A percentile compares a stretch with the other conserved stretches of the same genome.
Conservation (phyloP, 257 asterid species). For the Capsicum baccatum region DNA sequence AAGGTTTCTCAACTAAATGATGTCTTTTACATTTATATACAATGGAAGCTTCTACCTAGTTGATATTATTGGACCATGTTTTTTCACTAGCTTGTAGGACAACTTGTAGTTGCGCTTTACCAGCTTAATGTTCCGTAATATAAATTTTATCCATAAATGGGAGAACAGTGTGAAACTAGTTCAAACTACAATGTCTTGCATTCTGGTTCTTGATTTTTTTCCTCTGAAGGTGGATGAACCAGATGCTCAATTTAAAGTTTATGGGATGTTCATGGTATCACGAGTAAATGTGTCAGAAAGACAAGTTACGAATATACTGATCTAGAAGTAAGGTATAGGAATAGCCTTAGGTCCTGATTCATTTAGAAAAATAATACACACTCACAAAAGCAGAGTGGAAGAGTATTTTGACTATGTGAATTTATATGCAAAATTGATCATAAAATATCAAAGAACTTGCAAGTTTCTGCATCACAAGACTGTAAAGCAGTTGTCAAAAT, state of each 20-base stretch:
- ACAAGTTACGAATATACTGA: neutral
- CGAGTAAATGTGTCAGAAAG: neutral
- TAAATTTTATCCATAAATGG: neutral
- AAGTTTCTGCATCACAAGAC: constrained; percentile 22
- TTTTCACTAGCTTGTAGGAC: constrained; percentile 2
- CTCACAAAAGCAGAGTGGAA: constrained; percentile 18
- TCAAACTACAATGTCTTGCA: constrained; percentile 21
- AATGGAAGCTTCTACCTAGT: constrained; percentile 18
- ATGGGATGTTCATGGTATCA: constrained; percentile 2
- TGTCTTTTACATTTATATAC: neutral
- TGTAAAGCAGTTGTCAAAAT: neutral
- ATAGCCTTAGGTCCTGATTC: neutral
- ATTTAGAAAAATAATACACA: neutral
- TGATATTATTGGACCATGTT: constrained; percentile 27
- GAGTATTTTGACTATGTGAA: constrained; percentile 2
- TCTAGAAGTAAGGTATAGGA: neutral
- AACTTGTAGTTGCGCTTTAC: neutral
- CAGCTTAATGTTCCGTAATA: neutral
- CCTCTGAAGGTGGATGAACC: neutral
- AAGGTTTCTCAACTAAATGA: constrained; percentile 44
- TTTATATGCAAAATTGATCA: constrained; percentile 1
- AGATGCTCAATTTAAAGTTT: neutral
- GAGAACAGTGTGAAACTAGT: neutral
- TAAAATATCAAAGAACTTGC: neutral
- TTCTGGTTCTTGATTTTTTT: constrained; percentile 19